These are phyloP conservation scores for Pisolithus marmoratus DNA, from an alignment of 768 basidiomycete species.

Conservation along the genomic window DNA sequence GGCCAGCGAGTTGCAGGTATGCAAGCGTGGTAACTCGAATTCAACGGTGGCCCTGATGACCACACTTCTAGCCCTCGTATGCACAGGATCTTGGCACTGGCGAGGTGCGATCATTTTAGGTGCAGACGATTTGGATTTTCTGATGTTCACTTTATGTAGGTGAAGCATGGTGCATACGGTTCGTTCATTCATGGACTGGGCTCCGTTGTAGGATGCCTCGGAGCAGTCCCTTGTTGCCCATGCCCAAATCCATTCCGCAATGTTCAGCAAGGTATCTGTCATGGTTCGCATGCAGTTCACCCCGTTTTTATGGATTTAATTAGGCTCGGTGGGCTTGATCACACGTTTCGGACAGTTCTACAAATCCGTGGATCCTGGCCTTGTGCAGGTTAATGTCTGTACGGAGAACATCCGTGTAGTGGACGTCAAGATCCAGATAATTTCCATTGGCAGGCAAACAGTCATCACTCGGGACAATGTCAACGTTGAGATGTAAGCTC, in stretches of 20 bases:
- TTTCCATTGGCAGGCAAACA: conserved; percentile 75
- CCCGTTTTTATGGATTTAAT: conserved; percentile 13
- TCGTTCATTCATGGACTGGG: conserved; percentile 74
- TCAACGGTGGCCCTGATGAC: neutral
- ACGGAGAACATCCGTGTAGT: conserved; percentile 82
- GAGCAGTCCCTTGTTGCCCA: conserved; percentile 81
- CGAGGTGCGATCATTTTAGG: conserved; percentile 34
- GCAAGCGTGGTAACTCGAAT: conserved; percentile 4
- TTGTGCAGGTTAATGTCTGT: conserved; percentile 91
- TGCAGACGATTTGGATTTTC: neutral
- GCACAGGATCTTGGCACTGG: conserved; percentile 79
- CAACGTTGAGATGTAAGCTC: conserved; percentile 80
- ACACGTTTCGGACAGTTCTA: conserved; percentile 95
- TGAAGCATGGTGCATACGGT: conserved; percentile 84
- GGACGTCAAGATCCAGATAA: conserved; percentile 96
- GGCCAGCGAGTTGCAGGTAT: conserved; percentile 81
- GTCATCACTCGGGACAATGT: conserved; percentile 97
- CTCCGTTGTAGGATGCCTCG: conserved; percentile 54
- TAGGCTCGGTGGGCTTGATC: conserved; percentile 86
- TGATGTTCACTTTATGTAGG: conserved; percentile 29
- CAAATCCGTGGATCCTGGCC: conserved; percentile 90
- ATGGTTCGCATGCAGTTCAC: conserved; percentile 1
- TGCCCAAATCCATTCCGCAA: conserved; percentile 81
- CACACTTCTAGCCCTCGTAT: conserved; percentile 67
- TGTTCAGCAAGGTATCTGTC: conserved; percentile 67